Percentiles rank a stretch among this genome's conserved stretches.
Conservation (phyloP, 148 eudicot genomes). For the Camellia sinensis region DNA sequence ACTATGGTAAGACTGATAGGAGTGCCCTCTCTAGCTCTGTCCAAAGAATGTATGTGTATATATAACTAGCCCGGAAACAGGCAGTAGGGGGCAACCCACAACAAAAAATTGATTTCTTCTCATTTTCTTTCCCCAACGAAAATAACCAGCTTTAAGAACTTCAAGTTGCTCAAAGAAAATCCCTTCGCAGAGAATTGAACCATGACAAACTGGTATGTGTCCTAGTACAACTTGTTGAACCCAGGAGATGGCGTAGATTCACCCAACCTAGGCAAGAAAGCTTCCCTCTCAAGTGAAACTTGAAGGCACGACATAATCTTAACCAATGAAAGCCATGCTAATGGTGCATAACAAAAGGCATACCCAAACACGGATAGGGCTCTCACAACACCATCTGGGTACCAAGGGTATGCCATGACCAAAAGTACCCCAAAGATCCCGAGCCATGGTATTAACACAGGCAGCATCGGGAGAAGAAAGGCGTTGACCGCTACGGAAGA, state of each 20-base stretch:
- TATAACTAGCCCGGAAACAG: neutral
- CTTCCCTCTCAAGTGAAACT: constrained; percentile 65
- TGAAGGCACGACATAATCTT: constrained; percentile 51
- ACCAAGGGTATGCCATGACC: constrained; percentile 84
- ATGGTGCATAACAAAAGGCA: constrained; percentile 66
- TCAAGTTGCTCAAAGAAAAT: neutral
- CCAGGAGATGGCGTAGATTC: constrained; percentile 55
- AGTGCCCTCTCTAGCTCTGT: neutral
- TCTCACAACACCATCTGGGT: constrained; percentile 63
- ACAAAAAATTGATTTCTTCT: constrained; percentile 1
- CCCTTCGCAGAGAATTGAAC: neutral
- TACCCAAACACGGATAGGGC: constrained; percentile 60
- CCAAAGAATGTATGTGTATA: constrained; percentile 4
- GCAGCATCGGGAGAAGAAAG: constrained; percentile 61
- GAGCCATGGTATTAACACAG: constrained; percentile 61
- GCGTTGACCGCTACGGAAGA: constrained; percentile 54
- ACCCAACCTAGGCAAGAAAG: constrained; percentile 63
- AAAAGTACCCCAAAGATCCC: constrained; percentile 69
- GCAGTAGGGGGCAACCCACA: neutral
- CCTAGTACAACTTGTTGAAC: constrained; percentile 70
- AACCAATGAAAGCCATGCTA: constrained; percentile 48
- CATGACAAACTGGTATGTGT: neutral
- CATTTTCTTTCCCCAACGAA: constrained; percentile 3
- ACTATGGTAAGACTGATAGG: neutral
- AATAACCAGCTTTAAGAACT: constrained; percentile 7